Base-by-base conservation (phyloP, 805 yeast genomes). In the Saccharomycopsis guyanensis region DNA sequence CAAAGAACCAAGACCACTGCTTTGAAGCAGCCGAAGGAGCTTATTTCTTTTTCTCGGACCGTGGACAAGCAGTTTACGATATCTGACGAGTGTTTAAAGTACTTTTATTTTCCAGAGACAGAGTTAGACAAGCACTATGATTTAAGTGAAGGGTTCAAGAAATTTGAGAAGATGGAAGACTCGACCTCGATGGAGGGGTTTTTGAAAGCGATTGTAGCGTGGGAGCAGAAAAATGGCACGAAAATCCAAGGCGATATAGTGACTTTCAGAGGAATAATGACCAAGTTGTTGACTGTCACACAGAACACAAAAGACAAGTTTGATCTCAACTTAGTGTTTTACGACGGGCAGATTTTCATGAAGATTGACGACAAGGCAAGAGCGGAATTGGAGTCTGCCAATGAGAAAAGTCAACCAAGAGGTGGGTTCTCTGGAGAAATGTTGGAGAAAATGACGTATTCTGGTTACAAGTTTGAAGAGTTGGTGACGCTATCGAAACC, bases 381-480 rank as follows among this genome's bases (percentile, higher is more conserved):
- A 58, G 60, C 40, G 58, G 56, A 40, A 34, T 47, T 12, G 40
- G 55, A 39, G 42, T 56, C 39, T 58, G 59, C 51, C 56, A 10
- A 25, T 25, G 10, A 7, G 10, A 25, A 25, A 25, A 25, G 29
- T 15, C 32, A 27, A 18, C 42, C 6, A 10, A 6, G 10, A 10
- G n/a, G 23, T 15, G 36, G 38, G n/a, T 12, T 34, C 13, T 25
- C 22, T 23, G 19, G 38, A 12, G 60, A 49, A 50, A 56, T 55
- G 15, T 61, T 62, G 8, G 66, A 72, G 47, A 59, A 66, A 47
- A 66, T 77, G 48, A 73, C 71, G 57, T 85, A 70, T 56, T 69
- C 81, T 20, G 93, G 96, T 0, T 87, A 85, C 65, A 91, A 88
- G 59, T 93, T 93, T 61, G 97, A 93, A 63, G 69, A 78, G 2